Evolutionary conservation across 176 grass and related monocot species (phyloP).

Genomic region (Pontederia paniculata): DNA sequence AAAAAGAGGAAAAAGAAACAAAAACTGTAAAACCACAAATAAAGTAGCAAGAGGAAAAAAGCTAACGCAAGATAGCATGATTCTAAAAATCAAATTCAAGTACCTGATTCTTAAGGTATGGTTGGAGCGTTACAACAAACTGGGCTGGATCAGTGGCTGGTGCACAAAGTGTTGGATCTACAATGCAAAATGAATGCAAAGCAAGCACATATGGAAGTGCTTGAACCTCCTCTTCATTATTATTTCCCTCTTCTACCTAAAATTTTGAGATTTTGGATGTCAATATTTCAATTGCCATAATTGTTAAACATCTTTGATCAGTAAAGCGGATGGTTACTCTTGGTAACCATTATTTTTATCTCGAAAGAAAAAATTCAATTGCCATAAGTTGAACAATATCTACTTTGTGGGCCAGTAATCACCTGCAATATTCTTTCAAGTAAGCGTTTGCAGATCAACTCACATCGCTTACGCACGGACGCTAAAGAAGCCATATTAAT

Average conservation of each 20-base stretch:
- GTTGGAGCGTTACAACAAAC: slow-evolving; percentile 97
- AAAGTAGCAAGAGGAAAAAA: neutral
- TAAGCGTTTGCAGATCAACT: slow-evolving; percentile 79
- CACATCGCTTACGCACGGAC: slow-evolving; percentile 75
- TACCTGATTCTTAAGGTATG: slow-evolving; percentile 97
- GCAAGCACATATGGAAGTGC: slow-evolving; percentile 88
- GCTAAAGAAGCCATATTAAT: slow-evolving; percentile 43
- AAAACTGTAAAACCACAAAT: neutral
- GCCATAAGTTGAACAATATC: neutral
- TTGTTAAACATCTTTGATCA: neutral
- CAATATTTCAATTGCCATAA: neutral
- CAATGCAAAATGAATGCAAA: slow-evolving; percentile 94
- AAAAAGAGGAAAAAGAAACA: neutral
- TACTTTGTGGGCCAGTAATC: neutral
- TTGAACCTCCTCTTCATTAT: slow-evolving; percentile 59
- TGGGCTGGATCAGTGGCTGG: slow-evolving; percentile 89
- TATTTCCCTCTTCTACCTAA: slow-evolving; percentile 77
- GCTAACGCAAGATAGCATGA: neutral
- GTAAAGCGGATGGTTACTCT: no score
- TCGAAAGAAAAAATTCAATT: neutral
- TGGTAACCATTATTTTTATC: no score
- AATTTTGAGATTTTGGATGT: slow-evolving; percentile 7
- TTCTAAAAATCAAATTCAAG: neutral
- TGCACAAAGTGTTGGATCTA: slow-evolving; percentile 83
- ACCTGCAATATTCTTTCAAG: slow-evolving; percentile 99